Evolutionary conservation across 2,329 filamentous ascomycete species (phyloP).

Genomic region (Orbilia oligospora): DNA sequence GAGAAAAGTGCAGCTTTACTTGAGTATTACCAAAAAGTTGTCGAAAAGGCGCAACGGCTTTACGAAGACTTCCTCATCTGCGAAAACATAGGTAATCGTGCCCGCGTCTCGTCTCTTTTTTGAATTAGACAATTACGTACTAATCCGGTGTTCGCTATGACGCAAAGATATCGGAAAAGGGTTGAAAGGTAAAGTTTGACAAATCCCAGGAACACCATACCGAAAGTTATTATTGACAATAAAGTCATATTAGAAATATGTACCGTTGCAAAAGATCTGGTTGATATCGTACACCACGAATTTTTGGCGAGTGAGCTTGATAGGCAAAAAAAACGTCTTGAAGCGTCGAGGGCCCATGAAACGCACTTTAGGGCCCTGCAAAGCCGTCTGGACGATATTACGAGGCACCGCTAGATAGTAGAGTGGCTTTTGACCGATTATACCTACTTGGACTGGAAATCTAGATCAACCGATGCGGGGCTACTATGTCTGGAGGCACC

Average conservation of each 20-base stretch:
- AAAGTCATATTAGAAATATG: constrained; percentile 3
- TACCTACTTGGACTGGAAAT: constrained; percentile 21
- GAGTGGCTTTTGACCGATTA: constrained; percentile 20
- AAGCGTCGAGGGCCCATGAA: constrained; percentile 13
- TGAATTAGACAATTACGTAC: background rate
- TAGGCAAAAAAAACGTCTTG: background rate
- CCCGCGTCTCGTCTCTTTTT: too few species aligned
- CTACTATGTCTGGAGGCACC: constrained; percentile 34
- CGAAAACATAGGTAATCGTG: constrained; percentile 5
- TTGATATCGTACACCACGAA: constrained; percentile 16
- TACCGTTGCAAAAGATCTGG: constrained; percentile 14
- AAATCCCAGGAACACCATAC: too few species aligned
- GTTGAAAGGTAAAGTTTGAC: constrained; percentile 32
- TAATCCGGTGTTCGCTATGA: constrained; percentile 12
- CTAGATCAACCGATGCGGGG: too few species aligned
- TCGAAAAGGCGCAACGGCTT: constrained; percentile 20
- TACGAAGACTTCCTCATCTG: constrained; percentile 26
- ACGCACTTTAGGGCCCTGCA: constrained; percentile 5
- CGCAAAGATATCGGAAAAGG: constrained; percentile 16
- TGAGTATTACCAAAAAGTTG: constrained; percentile 17
- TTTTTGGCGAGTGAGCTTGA: constrained; percentile 11
- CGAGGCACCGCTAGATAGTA: constrained; percentile 21
- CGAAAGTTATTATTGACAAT: too few species aligned
- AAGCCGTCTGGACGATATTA: constrained; percentile 30
- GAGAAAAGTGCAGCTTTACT: constrained; percentile 10